phyloP scores from a whole-genome alignment of 164 flowering plant genomes.

The Vitis rupestris region DNA sequence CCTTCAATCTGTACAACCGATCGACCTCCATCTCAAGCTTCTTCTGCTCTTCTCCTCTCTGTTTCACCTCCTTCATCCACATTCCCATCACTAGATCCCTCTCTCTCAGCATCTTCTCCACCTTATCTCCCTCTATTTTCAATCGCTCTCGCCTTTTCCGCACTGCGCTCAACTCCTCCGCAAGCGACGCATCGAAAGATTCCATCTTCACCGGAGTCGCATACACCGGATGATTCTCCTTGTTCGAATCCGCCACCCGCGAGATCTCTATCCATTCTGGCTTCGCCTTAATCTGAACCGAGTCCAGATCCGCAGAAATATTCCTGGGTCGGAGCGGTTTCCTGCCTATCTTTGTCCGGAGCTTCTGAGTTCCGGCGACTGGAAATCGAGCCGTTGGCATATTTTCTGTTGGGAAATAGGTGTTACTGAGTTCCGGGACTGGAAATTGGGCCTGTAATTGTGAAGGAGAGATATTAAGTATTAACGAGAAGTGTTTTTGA shows the following conservation, averaged over 20 bases:
- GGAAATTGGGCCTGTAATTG: not conserved
- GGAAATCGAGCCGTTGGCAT: constrained; percentile 31
- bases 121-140: constrained; percentile 59
- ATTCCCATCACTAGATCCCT: constrained; percentile 43
- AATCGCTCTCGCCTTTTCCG: constrained; percentile 59
- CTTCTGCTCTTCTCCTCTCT: constrained; percentile 61
- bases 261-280: constrained; percentile 22
- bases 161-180: constrained; percentile 69
- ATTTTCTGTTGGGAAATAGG: constrained; percentile 1
- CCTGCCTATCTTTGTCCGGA: constrained; percentile 29
- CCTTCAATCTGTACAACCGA: constrained; percentile 51
- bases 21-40: constrained; percentile 63
- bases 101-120: constrained; percentile 58
- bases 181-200: constrained; percentile 57
- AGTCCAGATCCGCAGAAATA: not conserved
- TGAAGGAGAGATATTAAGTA: not conserved
- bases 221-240: constrained; percentile 31
- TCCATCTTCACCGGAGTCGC: constrained; percentile 19
- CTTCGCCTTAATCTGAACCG: constrained; percentile 14
- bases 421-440: not conserved
- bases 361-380: constrained; percentile 18
- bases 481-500: constrained; percentile 18
- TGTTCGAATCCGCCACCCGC: constrained; percentile 25
- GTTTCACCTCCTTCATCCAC: constrained; percentile 40
- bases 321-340: constrained; percentile 66